A percentile compares a stretch with the other conserved stretches of the same genome.
Evolutionary conservation across 768 basidiomycete genomes (phyloP).

Genomic region (Leucocoprinus leucothites): DNA sequence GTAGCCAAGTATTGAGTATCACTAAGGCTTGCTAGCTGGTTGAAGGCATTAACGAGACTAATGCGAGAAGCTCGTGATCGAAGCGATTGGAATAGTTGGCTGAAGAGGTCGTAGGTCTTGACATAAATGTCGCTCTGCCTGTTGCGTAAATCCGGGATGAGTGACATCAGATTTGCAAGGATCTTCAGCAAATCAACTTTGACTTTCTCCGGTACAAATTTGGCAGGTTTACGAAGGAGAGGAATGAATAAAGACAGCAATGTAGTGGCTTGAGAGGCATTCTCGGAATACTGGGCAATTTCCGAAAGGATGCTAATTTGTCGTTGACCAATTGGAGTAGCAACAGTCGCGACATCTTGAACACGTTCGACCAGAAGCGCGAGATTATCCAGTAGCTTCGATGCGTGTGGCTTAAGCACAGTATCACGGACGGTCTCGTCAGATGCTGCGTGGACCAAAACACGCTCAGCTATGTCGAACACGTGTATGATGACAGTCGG

Average conservation of each 20-base stretch:
- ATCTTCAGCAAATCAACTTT: slow-evolving; percentile 82
- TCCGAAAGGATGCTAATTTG: slow-evolving; percentile 80
- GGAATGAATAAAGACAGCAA: slow-evolving; percentile 75
- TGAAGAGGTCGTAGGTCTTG: slow-evolving; percentile 64
- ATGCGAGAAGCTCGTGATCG: slow-evolving; percentile 70
- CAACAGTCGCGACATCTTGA: slow-evolving; percentile 45
- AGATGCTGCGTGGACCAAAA: slow-evolving; percentile 54
- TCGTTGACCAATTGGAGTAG: slow-evolving; percentile 71
- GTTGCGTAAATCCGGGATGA: slow-evolving; percentile 62
- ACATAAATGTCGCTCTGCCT: slow-evolving; percentile 37
- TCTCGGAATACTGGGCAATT: slow-evolving; percentile 70
- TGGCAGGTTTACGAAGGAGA: slow-evolving; percentile 72
- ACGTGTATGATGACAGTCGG: slow-evolving; percentile 75
- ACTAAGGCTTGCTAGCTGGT: slow-evolving; percentile 37
- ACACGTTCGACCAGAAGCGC: slow-evolving; percentile 63
- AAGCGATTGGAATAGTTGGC: slow-evolving; percentile 73
- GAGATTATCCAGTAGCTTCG: slow-evolving; percentile 68
- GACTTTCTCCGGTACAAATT: slow-evolving; percentile 78
- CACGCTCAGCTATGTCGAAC: slow-evolving; percentile 79
- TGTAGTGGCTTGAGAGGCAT: slow-evolving; percentile 67
- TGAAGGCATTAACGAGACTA: slow-evolving; percentile 66
- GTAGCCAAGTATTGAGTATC: slow-evolving; percentile 43
- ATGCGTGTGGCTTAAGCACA: slow-evolving; percentile 69
- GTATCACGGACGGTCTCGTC: slow-evolving; percentile 46
- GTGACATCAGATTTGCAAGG: slow-evolving; percentile 57